These are phyloP conservation scores for Phytophthora podocarpi DNA, from an alignment of 352 stramenopile genomes.

Conservation along the genomic window DNA sequence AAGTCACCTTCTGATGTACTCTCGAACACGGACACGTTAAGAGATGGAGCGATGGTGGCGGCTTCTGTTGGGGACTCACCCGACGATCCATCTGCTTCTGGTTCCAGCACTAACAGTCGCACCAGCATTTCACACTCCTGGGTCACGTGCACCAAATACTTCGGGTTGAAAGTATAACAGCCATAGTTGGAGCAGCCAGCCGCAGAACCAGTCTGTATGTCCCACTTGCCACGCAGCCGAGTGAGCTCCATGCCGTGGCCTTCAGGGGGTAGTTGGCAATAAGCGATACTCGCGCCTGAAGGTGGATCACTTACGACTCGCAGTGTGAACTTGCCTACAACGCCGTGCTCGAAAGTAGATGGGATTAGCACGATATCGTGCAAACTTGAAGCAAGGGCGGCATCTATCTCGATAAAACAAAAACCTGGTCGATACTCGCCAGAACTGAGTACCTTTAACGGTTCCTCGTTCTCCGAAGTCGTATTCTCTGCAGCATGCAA, in stretches of 20 bases:
- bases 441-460: slow-evolving; percentile 55
- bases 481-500: slow-evolving; percentile 34
- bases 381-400: slow-evolving; percentile 23
- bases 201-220: slow-evolving; percentile 57
- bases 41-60: slow-evolving; percentile 34
- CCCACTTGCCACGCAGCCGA: slow-evolving; percentile 52
- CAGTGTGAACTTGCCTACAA: slow-evolving; percentile 55
- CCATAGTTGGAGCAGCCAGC: slow-evolving; percentile 80
- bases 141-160: slow-evolving; percentile 66
- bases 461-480: slow-evolving; percentile 6
- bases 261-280: slow-evolving; percentile 51
- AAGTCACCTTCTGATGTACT: slow-evolving; percentile 62
- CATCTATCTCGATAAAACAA: slow-evolving; percentile 67
- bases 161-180: slow-evolving; percentile 85
- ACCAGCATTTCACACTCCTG: slow-evolving; percentile 61
- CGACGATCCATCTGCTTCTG: slow-evolving; percentile 7
- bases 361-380: slow-evolving; percentile 70
- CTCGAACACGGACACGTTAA: slow-evolving; percentile 79
- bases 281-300: slow-evolving; percentile 32
- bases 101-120: slow-evolving; percentile 47
- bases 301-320: slow-evolving; percentile 64
- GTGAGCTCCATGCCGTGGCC: slow-evolving; percentile 57
- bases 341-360: slow-evolving; percentile 69
- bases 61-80: slow-evolving; percentile 17
- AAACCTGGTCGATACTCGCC: slow-evolving; percentile 83